phyloP scores from a whole-genome alignment of 2,329 filamentous ascomycete genomes.

The Phialophora tarda region DNA sequence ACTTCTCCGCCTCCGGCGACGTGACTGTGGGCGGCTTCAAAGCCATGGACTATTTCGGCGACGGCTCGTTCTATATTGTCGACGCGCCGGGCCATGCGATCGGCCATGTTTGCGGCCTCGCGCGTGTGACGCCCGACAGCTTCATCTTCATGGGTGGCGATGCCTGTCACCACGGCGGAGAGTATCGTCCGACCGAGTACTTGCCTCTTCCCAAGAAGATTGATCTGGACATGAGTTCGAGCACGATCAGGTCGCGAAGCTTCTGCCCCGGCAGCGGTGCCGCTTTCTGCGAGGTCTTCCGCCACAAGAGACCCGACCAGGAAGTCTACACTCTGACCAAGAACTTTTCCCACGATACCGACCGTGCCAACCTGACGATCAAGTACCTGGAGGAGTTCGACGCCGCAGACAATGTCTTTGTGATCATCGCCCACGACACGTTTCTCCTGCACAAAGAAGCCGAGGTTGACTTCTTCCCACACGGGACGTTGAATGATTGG shows the following conservation, averaged over 20 bases:
- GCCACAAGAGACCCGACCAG: conserved; percentile 10
- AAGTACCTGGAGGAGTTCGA: conserved; percentile 42
- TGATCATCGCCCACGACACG: conserved; percentile 44
- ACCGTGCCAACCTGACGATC: conserved; percentile 37
- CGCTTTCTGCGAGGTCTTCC: conserved; percentile 19
- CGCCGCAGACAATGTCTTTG: conserved; percentile 41
- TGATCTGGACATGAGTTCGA: conserved; percentile 18
- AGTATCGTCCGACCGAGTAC: conserved; percentile 47
- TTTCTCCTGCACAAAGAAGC: conserved; percentile 24
- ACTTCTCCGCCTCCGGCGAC: conserved; percentile 20
- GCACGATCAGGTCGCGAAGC: background rate
- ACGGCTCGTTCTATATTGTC: conserved; percentile 50
- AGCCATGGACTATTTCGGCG: conserved; percentile 48
- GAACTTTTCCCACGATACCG: conserved; percentile 40
- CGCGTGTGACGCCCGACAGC: conserved; percentile 48
- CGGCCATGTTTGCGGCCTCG: conserved; percentile 58
- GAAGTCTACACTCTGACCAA: conserved; percentile 34
- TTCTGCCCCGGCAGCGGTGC: conserved; percentile 16
- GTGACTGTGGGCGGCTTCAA: background rate
- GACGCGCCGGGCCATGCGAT: conserved; percentile 55
- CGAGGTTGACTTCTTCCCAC: conserved; percentile 40
- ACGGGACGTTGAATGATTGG: conserved; percentile 42
- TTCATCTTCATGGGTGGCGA: conserved; percentile 56
- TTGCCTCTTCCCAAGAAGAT: conserved; percentile 45
- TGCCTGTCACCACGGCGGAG: conserved; percentile 50